Evolutionary conservation across 768 basidiomycete species (phyloP), one percentile per base, ranked within the genome.

Genomic region (Saitozyma podzolica): DNA sequence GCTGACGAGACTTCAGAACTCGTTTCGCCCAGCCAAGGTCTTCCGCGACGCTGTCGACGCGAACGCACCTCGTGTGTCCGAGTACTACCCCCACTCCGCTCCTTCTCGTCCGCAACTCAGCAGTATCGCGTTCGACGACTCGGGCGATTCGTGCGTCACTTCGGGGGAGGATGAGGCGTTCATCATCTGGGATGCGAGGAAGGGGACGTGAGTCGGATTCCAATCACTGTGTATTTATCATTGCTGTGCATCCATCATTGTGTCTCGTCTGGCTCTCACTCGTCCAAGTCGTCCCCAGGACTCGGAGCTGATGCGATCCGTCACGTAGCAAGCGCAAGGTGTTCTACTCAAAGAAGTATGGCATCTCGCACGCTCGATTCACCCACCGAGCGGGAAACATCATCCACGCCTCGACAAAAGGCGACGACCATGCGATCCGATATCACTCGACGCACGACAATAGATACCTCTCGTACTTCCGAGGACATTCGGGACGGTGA

Each of bases 371-470:
- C 17, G 91, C 93, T 19, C 86, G 95, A 3, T 96, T 97, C 73
- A 97, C 95, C 0, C 96, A 98, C 82, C 90, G 90, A 76, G 88
- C 86, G 68, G 86, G 87, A 0, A 86, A 88, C 3, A 88, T 97
- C 52, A 76, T 98, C 3, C 87, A 97, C 73, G 90, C 94, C 8
- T 94, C 91, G 6, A 97, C 94, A 16, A 97, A 95, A 78, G 90
- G 90, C 78, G 91, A 97, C 78, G 72, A 76, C 56, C 91, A 97
- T 76, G 92, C 90, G 0, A 86, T 98, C 68, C 87, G 96, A 50
- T 97, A 97, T 79, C 91, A 95, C 72, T 94, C 91, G 1, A 78
- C 95, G 54, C 92, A 97, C 79, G 92, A 95, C 84, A 97, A 96
- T 84, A 92, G 89, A 77, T 99, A 93, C 78, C 81, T 98, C 40